Evolutionary conservation across 805 yeast species (phyloP), one percentile per base, ranked within the genome.

Genomic region (Maudiozyma serrabonitensis): DNA sequence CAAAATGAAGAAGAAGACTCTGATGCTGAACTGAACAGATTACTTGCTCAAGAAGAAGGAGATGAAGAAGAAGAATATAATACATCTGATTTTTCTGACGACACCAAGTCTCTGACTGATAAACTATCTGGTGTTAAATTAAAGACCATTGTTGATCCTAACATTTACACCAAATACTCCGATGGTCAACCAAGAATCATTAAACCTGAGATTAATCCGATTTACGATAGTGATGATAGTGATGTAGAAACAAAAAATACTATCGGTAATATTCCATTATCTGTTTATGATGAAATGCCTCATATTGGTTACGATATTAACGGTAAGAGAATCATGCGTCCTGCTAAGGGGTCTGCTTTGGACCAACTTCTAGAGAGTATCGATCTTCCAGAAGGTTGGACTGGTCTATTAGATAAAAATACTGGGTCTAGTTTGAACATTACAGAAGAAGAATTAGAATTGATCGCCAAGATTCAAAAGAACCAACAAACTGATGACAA

Each of bases 381-480:
- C 52, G 99, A 93, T 53, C 74, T 93, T 54, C 99, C 99, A 13
- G 95, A 87, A 69, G 99, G 99, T 25, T 93, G 98, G 98, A 93
- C 99, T 15, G 99, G 99, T 44, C 74, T 93, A 53, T 71, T 91
- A 53, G 98, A 93, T 68, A 84, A 87, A 61, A 77, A 82, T 60
- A 88, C 98, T 6, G 99, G 99, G 53, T 67, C 81, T 9, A 75
- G 87, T 47, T 76, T 93, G 71, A 89, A 93, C 57, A 73, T 93
- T 55, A 80, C 88, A 7, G 76, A 77, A 47, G 97, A 91, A 63
- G 99, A 93, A 69, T 75, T 90, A 61, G 95, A 90, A 56, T 76
- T 93, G 54, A 87, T 93, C 62, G 75, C 82, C 56, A 88, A 87
- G 64, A 81, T 93, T 59, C 96, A 89, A 69, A 77, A 75, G 57